phyloP scores from a whole-genome alignment of 2,329 filamentous ascomycete species.

The Septoria petroselini region DNA sequence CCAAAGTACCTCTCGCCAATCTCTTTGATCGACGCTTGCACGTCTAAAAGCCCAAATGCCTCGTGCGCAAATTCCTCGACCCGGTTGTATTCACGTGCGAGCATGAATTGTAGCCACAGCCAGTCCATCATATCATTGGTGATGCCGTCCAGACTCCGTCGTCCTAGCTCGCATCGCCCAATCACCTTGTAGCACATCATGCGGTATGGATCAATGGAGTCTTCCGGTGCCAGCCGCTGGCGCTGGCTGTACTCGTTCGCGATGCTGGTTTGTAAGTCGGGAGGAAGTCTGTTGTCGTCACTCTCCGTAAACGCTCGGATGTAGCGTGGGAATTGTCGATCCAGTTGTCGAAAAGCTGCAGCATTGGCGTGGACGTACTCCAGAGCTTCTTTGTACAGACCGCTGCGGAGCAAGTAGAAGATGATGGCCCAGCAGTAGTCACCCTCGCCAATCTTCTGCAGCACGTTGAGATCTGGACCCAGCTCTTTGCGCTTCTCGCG shows the following conservation, averaged over 20 bases:
- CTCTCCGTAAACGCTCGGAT: conserved; percentile 78
- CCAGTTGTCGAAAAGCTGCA: conserved; percentile 80
- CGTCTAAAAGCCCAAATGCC: conserved; percentile 61
- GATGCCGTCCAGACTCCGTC: conserved; percentile 56
- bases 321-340: conserved; percentile 85
- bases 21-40: conserved; percentile 77
- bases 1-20: conserved; percentile 90
- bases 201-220: conserved; percentile 87
- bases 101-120: conserved; percentile 64
- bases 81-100: conserved; percentile 60
- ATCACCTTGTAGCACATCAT: conserved; percentile 98
- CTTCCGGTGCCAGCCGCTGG: conserved; percentile 76
- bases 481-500: conserved; percentile 77
- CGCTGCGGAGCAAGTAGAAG: conserved; percentile 84
- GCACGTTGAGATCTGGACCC: conserved; percentile 65
- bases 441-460: conserved; percentile 73
- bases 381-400: conserved; percentile 78
- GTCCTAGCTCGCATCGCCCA: conserved; percentile 66
- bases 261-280: conserved; percentile 80
- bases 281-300: conserved; percentile 71
- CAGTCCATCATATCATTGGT: conserved; percentile 62
- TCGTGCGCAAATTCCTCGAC: conserved; percentile 61
- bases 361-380: conserved; percentile 79
- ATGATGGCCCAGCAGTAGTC: conserved; percentile 93
- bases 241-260: conserved; percentile 86